Base-by-base conservation (phyloP, 176 grass and related monocot species). In the Oryza coarctata region DNA sequence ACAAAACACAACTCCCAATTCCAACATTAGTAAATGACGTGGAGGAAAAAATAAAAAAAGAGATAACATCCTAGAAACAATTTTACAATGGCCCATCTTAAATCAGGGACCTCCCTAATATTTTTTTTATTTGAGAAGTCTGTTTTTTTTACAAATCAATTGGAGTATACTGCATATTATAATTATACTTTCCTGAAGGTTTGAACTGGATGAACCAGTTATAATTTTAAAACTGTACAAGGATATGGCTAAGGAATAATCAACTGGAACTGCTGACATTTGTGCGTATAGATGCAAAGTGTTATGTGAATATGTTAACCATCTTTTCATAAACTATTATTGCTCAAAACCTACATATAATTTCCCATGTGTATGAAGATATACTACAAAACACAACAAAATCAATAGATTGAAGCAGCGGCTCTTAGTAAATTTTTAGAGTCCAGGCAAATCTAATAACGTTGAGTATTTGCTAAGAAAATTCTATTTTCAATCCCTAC, bases 291-390 rank as follows among this genome's bases (percentile, higher is more conserved):
- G 45, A 58, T 29, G 32, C 32, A 60, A 38, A 71, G 34, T 31
- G 58, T 7, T 33, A 10, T 62, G 30, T 62, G 11, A 31, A 60
- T 78, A 20, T 50, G 12, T 65, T 44, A 28, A 29, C 15, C 27
- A 58, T 58, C 52, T 63, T 78, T 71, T 85, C 27, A 70, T 49
- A 49, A 61, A 63, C 18, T 30, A 73, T 23, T 30, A 73, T 23
- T 15, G 8, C 20, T 15, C 15, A n/a, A 27, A 1, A 35, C 70
- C 67, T 23, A 63, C 22, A 62, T 28, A 50, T 47, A 23, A 9
- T 57, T 83, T 75, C 66, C n/a, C 12, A 38, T 55, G 32, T 13
- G 11, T 49, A 67, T 64, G 6, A 18, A 40, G 3, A 73, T 44
- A 32, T 22, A 39, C 15, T 57, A 39, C 11, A 76, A 8, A 31